Conservation (phyloP, 2,329 filamentous ascomycete species). For the Ceratocystis lukuohia region DNA sequence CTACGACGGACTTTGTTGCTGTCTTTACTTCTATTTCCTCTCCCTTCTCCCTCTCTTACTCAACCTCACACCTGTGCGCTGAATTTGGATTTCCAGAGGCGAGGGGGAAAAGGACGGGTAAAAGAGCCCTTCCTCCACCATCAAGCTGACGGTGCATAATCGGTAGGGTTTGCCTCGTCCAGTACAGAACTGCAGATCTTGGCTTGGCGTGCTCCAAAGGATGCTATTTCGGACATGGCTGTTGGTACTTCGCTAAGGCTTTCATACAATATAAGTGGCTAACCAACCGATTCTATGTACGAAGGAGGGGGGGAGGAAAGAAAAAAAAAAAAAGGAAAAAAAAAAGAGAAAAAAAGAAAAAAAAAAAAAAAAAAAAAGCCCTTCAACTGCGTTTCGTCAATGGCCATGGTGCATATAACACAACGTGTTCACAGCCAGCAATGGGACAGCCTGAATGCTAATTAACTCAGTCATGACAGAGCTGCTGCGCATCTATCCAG, state of each 20-base stretch:
- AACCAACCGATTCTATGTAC: neutral
- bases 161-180: neutral
- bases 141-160: neutral
- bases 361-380: neutral
- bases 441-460: neutral
- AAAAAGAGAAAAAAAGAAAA: neutral
- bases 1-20: neutral
- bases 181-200: neutral
- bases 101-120: neutral
- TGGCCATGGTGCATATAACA: neutral
- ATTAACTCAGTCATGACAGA: neutral
- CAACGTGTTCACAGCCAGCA: neutral
- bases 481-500: neutral
- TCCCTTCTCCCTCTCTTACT: neutral
- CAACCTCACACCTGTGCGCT: neutral
- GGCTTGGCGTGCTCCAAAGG: constrained; percentile 1
- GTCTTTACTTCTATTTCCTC: neutral
- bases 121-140: neutral
- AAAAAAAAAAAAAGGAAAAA: neutral
- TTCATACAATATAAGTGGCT: constrained; percentile 2
- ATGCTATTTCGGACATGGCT: constrained; percentile 4
- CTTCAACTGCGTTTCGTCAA: neutral
- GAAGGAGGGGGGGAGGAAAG: neutral
- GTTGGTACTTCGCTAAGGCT: constrained; percentile 5
- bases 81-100: neutral